Conservation (phyloP, 768 basidiomycete genomes). For the Tricholoma hemisulphureum region DNA sequence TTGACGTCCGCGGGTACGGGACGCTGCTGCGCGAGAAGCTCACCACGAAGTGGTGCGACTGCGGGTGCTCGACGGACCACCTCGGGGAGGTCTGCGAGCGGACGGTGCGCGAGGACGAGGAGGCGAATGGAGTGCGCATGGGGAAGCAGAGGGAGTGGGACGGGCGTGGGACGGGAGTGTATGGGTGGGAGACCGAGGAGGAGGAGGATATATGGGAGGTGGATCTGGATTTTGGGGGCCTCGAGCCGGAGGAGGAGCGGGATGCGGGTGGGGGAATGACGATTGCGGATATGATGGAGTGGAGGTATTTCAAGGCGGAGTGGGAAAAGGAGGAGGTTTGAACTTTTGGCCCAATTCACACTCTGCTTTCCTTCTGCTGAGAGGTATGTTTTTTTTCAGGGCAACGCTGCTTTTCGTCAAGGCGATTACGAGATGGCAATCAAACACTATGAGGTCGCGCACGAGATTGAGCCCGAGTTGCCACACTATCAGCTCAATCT, state of each 20-base stretch:
- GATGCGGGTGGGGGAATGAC: constrained; percentile 56
- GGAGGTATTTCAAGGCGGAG: constrained; percentile 68
- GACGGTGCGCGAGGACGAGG: constrained; percentile 69
- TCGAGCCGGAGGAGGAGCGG: constrained; percentile 47
- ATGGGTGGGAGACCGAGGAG: constrained; percentile 72
- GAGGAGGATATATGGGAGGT: constrained; percentile 79
- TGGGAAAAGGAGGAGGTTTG: constrained; percentile 66
- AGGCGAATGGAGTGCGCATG: constrained; percentile 51
- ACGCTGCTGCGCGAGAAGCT: constrained; percentile 68
- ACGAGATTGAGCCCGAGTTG: constrained; percentile 66
- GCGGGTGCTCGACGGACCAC: constrained; percentile 78
- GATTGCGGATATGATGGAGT: constrained; percentile 73
- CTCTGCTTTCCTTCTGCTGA: no score
- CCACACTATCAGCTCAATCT: constrained; percentile 77
- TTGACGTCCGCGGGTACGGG: constrained; percentile 72
- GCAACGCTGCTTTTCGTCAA: constrained; percentile 65
- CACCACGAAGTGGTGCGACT: constrained; percentile 76
- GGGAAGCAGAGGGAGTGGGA: constrained; percentile 80
- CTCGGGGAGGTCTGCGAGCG: constrained; percentile 74
- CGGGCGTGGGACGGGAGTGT: constrained; percentile 68
- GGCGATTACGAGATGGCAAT: constrained; percentile 59
- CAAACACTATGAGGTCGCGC: constrained; percentile 56
- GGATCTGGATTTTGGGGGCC: constrained; percentile 61
- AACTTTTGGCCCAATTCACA: no score
- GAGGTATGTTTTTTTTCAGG: constrained; percentile 43